phyloP scores from a whole-genome alignment of 2,329 filamentous ascomycete species.

The Chalara sp. region DNA sequence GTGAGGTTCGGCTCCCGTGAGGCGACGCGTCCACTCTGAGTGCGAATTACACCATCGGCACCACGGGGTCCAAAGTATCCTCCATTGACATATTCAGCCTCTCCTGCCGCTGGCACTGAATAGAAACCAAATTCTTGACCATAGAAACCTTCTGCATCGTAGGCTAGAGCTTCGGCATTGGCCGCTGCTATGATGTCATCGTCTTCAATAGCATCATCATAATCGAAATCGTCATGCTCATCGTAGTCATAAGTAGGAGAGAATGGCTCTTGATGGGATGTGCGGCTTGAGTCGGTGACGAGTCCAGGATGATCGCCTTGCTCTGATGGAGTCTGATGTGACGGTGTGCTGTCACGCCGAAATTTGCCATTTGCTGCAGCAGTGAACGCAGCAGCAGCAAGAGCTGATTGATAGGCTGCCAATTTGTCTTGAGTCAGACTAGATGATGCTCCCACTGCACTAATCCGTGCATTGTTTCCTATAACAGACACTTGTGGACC shows the following conservation, averaged over 20 bases:
- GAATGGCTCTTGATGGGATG: slow-evolving; percentile 27
- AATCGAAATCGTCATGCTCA: slow-evolving; percentile 39
- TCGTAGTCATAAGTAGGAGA: slow-evolving; percentile 26
- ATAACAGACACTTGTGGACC: slow-evolving; percentile 16
- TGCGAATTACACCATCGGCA: slow-evolving; percentile 51
- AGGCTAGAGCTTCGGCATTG: slow-evolving; percentile 87
- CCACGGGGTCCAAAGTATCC: slow-evolving; percentile 83
- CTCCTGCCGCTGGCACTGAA: slow-evolving; percentile 46
- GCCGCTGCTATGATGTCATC: slow-evolving; percentile 91
- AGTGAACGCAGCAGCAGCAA: slow-evolving; percentile 73
- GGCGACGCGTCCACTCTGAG: slow-evolving; percentile 64
- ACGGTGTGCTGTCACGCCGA: slow-evolving; percentile 40
- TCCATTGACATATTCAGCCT: slow-evolving; percentile 59
- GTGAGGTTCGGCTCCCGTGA: slow-evolving; percentile 87
- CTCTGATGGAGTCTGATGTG: slow-evolving; percentile 16
- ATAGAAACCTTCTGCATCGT: slow-evolving; percentile 90
- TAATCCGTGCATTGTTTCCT: slow-evolving; percentile 1
- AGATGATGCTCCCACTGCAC: slow-evolving; percentile 11
- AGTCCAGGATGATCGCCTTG: slow-evolving; percentile 29
- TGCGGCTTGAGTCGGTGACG: slow-evolving; percentile 33
- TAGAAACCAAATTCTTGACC: slow-evolving; percentile 97
- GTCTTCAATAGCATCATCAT: slow-evolving; percentile 66
- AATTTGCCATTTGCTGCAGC: slow-evolving; percentile 74
- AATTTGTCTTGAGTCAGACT: slow-evolving; percentile 49
- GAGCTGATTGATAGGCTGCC: slow-evolving; percentile 73